Evolutionary conservation across 345 rosid genomes (phyloP).

Genomic region (thale cress (Arabidopsis thaliana)): TAIR10.1 NC_003070.9:19514001-19514500

Average conservation of each 20-base stretch:
- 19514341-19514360: too few species aligned
- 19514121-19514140: too few species aligned
- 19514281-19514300: not conserved
- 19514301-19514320: not conserved
- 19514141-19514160: too few species aligned
- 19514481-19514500: not conserved
- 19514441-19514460: not conserved
- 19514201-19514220: not conserved
- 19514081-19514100: too few species aligned
- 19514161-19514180: not conserved
- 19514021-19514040: too few species aligned
- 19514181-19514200: not conserved
- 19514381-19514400: not conserved
- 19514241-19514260: not conserved
- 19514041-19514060: too few species aligned
- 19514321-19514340: not conserved
- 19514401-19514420: not conserved
- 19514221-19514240: not conserved
- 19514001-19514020: too few species aligned
- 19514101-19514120: too few species aligned
- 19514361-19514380: not conserved
- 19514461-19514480: not conserved
- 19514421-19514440: not conserved
- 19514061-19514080: too few species aligned
- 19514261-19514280: not conserved